phyloP scores from a whole-genome alignment of 2,329 filamentous ascomycete genomes.

The Colletotrichum brevisporum region DNA sequence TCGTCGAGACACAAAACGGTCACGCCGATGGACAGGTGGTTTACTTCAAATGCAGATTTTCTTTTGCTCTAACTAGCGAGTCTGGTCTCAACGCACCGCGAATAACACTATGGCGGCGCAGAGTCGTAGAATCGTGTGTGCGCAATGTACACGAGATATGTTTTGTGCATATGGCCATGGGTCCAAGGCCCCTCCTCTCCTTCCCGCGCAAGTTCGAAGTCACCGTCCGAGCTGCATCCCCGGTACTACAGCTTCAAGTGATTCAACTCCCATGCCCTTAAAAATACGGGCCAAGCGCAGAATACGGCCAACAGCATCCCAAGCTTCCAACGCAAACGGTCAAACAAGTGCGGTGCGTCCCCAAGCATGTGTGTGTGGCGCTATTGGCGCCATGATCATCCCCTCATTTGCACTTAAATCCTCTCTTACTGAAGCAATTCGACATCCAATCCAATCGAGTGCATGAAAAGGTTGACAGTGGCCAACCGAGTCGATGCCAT shows the following conservation, averaged over 20 bases:
- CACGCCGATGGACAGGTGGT: neutral
- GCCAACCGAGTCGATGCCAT: conserved; percentile 87
- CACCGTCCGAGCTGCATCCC: conserved; percentile 31
- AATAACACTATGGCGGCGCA: conserved; percentile 22
- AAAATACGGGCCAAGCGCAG: conserved; percentile 31
- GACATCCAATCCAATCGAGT: conserved; percentile 97
- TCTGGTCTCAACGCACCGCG: conserved; percentile 30
- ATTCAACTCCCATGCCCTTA: conserved; percentile 26
- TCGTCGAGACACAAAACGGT: conserved; percentile 21
- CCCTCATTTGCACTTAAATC: conserved; percentile 7
- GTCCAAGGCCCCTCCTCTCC: conserved; percentile 8
- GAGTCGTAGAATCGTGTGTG: conserved; percentile 27
- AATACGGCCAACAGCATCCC: conserved; percentile 17
- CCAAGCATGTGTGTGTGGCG: conserved; percentile 14
- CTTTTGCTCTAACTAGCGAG: conserved; percentile 36
- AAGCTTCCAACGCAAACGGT: conserved; percentile 25
- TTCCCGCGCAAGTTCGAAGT: conserved; percentile 9
- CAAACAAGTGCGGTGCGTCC: conserved; percentile 23
- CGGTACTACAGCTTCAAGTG: conserved; percentile 33
- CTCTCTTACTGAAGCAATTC: conserved; percentile 70
- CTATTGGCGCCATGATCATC: conserved; percentile 12
- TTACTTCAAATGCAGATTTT: conserved; percentile 39
- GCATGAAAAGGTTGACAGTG: conserved; percentile 98
- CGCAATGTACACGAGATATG: conserved; percentile 38
- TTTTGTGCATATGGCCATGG: conserved; percentile 37